These are phyloP conservation scores for Globisporangium recalcitrans DNA, from an alignment of 352 stramenopile genomes.

Conservation along the genomic window DNA sequence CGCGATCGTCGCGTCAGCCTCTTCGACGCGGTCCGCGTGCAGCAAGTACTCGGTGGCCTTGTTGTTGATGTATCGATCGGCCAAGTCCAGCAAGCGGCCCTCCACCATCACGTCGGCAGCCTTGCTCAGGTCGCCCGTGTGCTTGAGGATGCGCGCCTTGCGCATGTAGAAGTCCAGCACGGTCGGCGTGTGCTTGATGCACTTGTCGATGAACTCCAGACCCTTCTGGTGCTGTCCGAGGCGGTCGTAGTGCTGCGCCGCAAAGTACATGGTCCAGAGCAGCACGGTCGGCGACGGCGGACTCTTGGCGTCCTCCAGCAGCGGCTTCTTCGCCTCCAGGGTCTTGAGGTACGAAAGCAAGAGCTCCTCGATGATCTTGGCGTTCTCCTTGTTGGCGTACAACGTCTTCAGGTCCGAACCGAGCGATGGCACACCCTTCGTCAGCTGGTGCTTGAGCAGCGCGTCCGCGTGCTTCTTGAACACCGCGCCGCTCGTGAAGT, in stretches of 20 bases:
- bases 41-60: constrained; percentile 97
- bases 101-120: constrained; percentile 91
- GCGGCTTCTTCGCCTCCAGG: constrained; percentile 58
- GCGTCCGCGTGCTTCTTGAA: constrained; percentile 69
- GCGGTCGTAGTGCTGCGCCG: constrained; percentile 91
- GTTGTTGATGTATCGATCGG: constrained; percentile 99
- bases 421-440: constrained; percentile 92
- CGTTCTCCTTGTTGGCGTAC: constrained; percentile 64
- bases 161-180: constrained; percentile 93
- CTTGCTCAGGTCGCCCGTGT: constrained; percentile 85
- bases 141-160: constrained; percentile 93
- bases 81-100: constrained; percentile 92
- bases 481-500: constrained; percentile 71
- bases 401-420: constrained; percentile 91
- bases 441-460: constrained; percentile 66
- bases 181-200: constrained; percentile 89
- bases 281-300: constrained; percentile 33
- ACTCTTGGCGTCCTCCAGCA: constrained; percentile 33
- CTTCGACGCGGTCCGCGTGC: constrained; percentile 87
- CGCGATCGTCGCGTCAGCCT: constrained; percentile 92
- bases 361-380: constrained; percentile 63
- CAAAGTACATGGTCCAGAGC: constrained; percentile 92
- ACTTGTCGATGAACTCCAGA: constrained; percentile 89
- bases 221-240: constrained; percentile 82
- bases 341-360: constrained; percentile 77